Base-by-base conservation (phyloP, 2,329 filamentous ascomycete species). In the Rhinocladiella similis region DNA sequence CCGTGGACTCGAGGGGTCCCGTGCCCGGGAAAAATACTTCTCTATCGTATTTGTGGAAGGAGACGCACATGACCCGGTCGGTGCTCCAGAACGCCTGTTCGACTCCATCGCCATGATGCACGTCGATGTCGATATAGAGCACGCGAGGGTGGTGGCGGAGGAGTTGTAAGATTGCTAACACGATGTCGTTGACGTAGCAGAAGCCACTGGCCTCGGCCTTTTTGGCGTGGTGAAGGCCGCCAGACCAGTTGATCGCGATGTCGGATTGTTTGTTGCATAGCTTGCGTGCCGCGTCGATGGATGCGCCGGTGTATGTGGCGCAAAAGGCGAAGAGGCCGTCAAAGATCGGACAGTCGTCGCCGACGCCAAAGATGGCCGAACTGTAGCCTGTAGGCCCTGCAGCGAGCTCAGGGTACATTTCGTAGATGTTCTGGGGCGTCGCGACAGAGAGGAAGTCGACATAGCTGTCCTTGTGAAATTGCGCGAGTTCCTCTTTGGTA, bases 131-230 rank as follows among this genome's bases (percentile, higher is more conserved):
- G 72, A 97, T 92, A 73, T 97, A 97, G 56, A 97, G 80, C 6
- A 97, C 92, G 47, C 92, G 88, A 14, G 91, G 86, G 66, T 92
- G 85, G 68, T 87, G 83, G 27, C 89, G 87, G 14, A 97, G 80
- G 9, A 99, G 83, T 70, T 97, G 89, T 36, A 97, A 82, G 66
- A 97, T 94, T 35, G 89, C 91, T 46, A 99, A 83, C 56, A 97
- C 94, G 67, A 97, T 97, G 73, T 99, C 94, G 73, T 99, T 99
- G 76, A 97, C 91, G 76, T 99, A 99, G 77, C 94, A 99, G 74
- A 99, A 99, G 0, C 94, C 94, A 13, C 89, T 93, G 0, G 94
- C 93, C 74, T 96, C 91, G 51, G 88, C 85, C 70, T 93, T 94
- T 74, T 97, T 97, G 45, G 94, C 94, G 69, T 99, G 94, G 73